Evolutionary conservation across 2,329 filamentous ascomycete species (phyloP), one percentile per base, ranked within the genome.

Genomic region (Fusarium longipes): DNA sequence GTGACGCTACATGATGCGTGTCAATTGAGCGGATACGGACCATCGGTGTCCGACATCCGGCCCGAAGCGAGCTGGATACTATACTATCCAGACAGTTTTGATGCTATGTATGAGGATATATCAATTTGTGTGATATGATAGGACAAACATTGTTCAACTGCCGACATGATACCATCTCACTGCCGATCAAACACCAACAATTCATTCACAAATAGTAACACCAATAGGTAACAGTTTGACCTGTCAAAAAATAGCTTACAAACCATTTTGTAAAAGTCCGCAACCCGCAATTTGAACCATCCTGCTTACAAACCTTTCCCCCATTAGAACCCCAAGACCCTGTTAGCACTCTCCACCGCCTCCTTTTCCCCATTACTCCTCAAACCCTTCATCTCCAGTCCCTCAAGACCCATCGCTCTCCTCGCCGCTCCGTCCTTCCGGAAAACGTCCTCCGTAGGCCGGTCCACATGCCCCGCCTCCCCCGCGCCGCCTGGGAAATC

Each of bases 401-500:
- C 38, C 11, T 39, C 57, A 30, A 61, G 22, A 6, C 84, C 84
- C 72, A 85, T 81, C 0, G 83, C 79, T 57, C 77, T 78, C 38
- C 79, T 65, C 3, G 81, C 83, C 7, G 74, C 70, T 1, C 60
- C 59, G 22, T 74, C 71, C 4, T 83, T 67, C 60, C 40, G 40
- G 40, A 49, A 24, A 27, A 77, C 77, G 2, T 76, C 75, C 44
- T 78, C 78, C 2, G 79, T 80, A 2, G 83, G 82, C 20, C 86
- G 77, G 14, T 78, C 82, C 30, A 83, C 70, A 63, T 88, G 86
- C 20, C 77, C 77, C 17, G 81, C 79, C 77, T 93, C 91, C 7
- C 92, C 92, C 49, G 84, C 80, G 1, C 91, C 91, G 3, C 89
- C 89, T 0, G 90, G 90, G 74, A 93, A 93, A 70, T 93, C 91